Percentiles rank a stretch among this genome's conserved stretches.
phyloP scores from a whole-genome alignment of 495 filamentous ascomycete species.

The Penicillium bialowiezense region DNA sequence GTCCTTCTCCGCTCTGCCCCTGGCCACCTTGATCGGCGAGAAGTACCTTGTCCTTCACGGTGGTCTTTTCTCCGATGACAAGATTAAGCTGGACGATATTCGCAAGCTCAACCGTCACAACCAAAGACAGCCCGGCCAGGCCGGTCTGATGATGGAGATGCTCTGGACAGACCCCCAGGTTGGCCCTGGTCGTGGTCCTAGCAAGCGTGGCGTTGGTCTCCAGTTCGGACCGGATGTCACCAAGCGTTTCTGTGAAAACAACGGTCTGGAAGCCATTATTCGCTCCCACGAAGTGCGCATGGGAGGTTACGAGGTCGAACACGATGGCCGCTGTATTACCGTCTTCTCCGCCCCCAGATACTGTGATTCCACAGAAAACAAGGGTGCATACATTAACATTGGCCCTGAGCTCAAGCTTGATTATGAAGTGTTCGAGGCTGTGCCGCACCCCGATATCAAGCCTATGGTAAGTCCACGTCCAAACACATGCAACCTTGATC shows the following conservation, averaged over 20 bases:
- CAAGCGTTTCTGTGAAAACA: constrained; percentile 93
- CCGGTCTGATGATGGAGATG: constrained; percentile 99
- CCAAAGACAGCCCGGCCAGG: constrained; percentile 93
- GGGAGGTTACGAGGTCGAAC: constrained; percentile 97
- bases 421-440: constrained; percentile 91
- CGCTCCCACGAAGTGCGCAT: constrained; percentile 97
- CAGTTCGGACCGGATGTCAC: constrained; percentile 97
- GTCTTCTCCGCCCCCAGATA: constrained; percentile 98
- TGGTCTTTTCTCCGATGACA: constrained; percentile 97
- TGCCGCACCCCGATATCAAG: constrained; percentile 90
- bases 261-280: constrained; percentile 91
- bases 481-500: neutral
- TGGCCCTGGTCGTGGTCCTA: constrained; percentile 81
- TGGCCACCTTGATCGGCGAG: constrained; percentile 87
- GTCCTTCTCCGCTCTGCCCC: constrained; percentile 89
- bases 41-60: constrained; percentile 95
- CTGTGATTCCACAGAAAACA: constrained; percentile 96
- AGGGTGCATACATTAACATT: constrained; percentile 98
- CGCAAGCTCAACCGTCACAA: constrained; percentile 86
- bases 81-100: constrained; percentile 86
- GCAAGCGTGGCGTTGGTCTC: constrained; percentile 94
- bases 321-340: constrained; percentile 95
- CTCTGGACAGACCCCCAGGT: constrained; percentile 97
- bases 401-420: constrained; percentile 86
- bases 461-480: constrained; percentile 69